Base-by-base conservation (phyloP, 176 grass and related monocot genomes). In the Aegilops speltoides region DNA sequence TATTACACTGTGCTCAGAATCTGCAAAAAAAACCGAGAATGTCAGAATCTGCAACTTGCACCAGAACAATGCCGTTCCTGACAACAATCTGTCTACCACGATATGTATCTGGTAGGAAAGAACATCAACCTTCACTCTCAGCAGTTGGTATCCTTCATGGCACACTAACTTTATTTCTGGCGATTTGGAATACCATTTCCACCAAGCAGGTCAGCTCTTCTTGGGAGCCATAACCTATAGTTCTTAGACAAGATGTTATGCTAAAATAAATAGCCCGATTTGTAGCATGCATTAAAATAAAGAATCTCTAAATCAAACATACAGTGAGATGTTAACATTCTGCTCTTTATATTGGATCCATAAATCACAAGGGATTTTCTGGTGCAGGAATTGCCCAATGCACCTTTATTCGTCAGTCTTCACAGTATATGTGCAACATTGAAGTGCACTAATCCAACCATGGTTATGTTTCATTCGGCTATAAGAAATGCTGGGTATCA, bases 401-500 rank as follows among this genome's bases (percentile, higher is more conserved):
- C 81, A 64, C 91, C 91, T 77, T 82, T 89, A 43, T 92, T 92
- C 64, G 74, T 89, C 46, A 92, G 80, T 64, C 87, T 89, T 73
- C 90, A 92, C 66, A 80, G 57, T 83, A 80, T 89, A 73, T 86
- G 73, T 80, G 87, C 83, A 26, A 89, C 38, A 31, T 76, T 92
- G 65, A 92, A 92, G 82, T 92, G 91, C 77, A 86, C 87, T 14
- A 84, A 64, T 60, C 91, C 91, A 62, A 80, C 84, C 56, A 82
- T 89, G 52, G 33, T 12, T 60, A 87, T 87, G 67, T 76, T 92
- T 60, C 84, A 73, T 36, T 92, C 80, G 76, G 87, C 84, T 12
- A 66, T 92, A 63, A 80, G 81, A 76, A 92, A 92, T 92, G 79
- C 91, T 80, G 91, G 91, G 17, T 89, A 89, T 89, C 50, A 61